Evolutionary conservation across 2,329 filamentous ascomycete genomes (phyloP).

Genomic region (Leptographium galeiforme): DNA sequence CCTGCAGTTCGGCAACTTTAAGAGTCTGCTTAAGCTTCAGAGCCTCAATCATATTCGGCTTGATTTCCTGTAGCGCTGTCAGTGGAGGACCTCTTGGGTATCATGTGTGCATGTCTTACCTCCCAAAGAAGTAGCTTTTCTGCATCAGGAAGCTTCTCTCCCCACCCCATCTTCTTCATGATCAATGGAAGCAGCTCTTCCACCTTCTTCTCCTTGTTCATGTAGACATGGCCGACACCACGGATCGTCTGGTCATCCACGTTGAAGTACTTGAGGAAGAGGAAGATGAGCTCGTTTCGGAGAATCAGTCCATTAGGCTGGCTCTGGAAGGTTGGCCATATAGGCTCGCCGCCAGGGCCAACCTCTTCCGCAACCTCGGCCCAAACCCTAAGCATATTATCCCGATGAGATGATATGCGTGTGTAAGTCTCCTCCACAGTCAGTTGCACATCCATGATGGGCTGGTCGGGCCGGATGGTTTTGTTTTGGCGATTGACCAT

Average conservation of each 20-base stretch:
- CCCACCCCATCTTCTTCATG: conserved; percentile 73
- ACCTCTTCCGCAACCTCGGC: conserved; percentile 63
- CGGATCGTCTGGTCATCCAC: conserved; percentile 58
- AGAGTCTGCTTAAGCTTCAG: conserved; percentile 87
- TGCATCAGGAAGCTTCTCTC: conserved; percentile 52
- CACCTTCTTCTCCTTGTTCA: conserved; percentile 77
- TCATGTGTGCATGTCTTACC: conserved; percentile 22
- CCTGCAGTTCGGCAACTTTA: conserved; percentile 84
- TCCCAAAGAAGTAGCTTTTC: conserved; percentile 65
- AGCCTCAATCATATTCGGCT: conserved; percentile 89
- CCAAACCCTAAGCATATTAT: conserved; percentile 73
- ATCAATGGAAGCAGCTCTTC: conserved; percentile 71
- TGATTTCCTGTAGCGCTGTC: conserved; percentile 58
- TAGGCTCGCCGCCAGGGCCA: conserved; percentile 50
- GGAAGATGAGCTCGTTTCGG: conserved; percentile 55
- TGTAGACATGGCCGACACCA: conserved; percentile 75
- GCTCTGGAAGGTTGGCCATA: conserved; percentile 55
- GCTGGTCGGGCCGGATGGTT: conserved; percentile 80
- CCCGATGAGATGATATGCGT: conserved; percentile 41
- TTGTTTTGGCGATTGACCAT: conserved; percentile 99
- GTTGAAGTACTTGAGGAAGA: conserved; percentile 92
- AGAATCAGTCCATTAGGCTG: conserved; percentile 42
- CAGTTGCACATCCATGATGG: conserved; percentile 63
- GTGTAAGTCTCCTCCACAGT: conserved; percentile 58
- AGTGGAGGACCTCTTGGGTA: background rate